These are phyloP conservation scores for Trypanosoma grayi DNA, from an alignment of 208 protist genomes.

Conservation along the genomic window DNA sequence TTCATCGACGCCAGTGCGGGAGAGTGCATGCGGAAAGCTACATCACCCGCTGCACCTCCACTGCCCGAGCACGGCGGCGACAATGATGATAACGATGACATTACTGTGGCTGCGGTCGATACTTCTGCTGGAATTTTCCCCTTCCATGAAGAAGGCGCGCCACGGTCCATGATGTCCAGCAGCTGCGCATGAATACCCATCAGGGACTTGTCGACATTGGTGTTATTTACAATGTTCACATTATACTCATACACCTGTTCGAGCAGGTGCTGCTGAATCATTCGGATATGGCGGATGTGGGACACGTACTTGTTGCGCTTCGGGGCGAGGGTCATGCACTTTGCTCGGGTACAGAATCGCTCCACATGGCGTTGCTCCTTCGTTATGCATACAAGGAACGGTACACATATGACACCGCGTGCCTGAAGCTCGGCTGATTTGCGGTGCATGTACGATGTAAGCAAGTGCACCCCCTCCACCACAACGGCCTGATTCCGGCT, in stretches of 20 bases:
- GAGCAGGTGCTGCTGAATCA: slow-evolving; percentile 79
- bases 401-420: slow-evolving; percentile 34
- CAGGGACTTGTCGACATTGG: slow-evolving; percentile 86
- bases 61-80: too few species aligned
- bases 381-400: slow-evolving; percentile 75
- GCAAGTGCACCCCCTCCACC: slow-evolving; percentile 66
- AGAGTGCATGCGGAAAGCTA: too few species aligned
- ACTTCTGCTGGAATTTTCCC: too few species aligned
- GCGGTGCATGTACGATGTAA: slow-evolving; percentile 33
- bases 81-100: too few species aligned
- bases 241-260: slow-evolving; percentile 34
- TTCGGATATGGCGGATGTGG: slow-evolving; percentile 84
- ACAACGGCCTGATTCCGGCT: slow-evolving; percentile 36
- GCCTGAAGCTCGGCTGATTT: slow-evolving; percentile 36
- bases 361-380: slow-evolving; percentile 85
- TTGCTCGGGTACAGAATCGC: slow-evolving; percentile 85
- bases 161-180: slow-evolving; percentile 56
- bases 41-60: too few species aligned
- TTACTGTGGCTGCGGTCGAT: too few species aligned
- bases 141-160: too few species aligned
- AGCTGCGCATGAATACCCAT: slow-evolving; percentile 64
- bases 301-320: slow-evolving; percentile 85
- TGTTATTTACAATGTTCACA: slow-evolving; percentile 85
- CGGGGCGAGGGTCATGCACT: slow-evolving; percentile 88
- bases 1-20: background rate